Percentiles rank a stretch among this genome's conserved stretches.
phyloP scores from a whole-genome alignment of 805 yeast species.

The Myxozyma sirexii region DNA sequence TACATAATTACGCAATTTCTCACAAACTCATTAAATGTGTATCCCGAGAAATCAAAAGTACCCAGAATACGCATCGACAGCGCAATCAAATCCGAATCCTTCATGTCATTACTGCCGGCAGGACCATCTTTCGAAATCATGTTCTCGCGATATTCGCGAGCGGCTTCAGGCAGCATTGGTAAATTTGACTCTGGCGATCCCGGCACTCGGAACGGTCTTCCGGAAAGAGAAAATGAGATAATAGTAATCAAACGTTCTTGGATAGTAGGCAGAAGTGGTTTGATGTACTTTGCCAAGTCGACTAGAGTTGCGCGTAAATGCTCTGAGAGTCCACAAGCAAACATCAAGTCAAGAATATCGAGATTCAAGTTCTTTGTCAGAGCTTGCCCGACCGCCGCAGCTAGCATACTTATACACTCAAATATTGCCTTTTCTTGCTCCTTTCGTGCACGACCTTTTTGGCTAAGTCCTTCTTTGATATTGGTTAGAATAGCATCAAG shows the following conservation, averaged over 20 bases:
- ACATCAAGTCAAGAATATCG: slow-evolving; percentile 75
- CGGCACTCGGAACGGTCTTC: slow-evolving; percentile 77
- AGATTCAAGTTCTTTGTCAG: slow-evolving; percentile 83
- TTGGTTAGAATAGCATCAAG: slow-evolving; percentile 84
- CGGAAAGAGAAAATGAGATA: slow-evolving; percentile 75
- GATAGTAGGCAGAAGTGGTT: slow-evolving; percentile 74
- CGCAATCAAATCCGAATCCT: slow-evolving; percentile 58
- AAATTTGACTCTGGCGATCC: slow-evolving; percentile 73
- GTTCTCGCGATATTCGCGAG: slow-evolving; percentile 74
- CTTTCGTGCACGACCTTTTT: slow-evolving; percentile 61
- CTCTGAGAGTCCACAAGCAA: slow-evolving; percentile 81
- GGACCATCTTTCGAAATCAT: slow-evolving; percentile 73
- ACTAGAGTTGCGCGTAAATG: slow-evolving; percentile 76
- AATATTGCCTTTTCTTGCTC: slow-evolving; percentile 84
- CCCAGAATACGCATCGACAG: slow-evolving; percentile 80
- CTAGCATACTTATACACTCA: slow-evolving; percentile 83
- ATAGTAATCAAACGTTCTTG: slow-evolving; percentile 71
- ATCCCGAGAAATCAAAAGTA: slow-evolving; percentile 71
- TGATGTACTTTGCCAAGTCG: slow-evolving; percentile 69
- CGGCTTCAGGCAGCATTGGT: slow-evolving; percentile 50
- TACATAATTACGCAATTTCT: slow-evolving; percentile 81
- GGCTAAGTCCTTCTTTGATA: slow-evolving; percentile 73
- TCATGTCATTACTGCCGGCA: slow-evolving; percentile 46
- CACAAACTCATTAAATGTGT: slow-evolving; percentile 83
- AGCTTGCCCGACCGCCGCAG: slow-evolving; percentile 90